A percentile compares a stretch with the other conserved stretches of the same genome.
Conservation (phyloP, 75 land plant genomes). For the Cupressus sempervirens region DNA sequence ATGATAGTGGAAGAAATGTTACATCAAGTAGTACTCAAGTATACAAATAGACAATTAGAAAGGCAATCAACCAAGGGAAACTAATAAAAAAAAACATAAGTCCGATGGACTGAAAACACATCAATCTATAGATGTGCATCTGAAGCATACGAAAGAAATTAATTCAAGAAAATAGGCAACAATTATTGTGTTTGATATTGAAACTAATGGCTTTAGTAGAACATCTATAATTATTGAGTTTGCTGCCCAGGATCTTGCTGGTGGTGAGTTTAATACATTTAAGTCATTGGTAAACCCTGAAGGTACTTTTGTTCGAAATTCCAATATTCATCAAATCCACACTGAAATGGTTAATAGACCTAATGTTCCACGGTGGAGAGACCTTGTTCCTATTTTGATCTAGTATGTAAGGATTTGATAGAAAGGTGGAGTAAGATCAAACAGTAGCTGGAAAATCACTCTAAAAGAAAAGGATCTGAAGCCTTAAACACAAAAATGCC, state of each 20-base stretch:
- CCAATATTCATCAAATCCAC: too few relatives aligned
- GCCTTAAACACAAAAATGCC: too few relatives aligned
- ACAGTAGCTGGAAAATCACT: too few relatives aligned
- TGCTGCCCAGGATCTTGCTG: slow-evolving; percentile 71
- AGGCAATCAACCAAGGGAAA: not conserved
- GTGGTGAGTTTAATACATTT: slow-evolving; percentile 77
- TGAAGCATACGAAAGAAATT: slow-evolving; percentile 12
- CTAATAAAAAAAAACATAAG: not conserved
- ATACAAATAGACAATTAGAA: not conserved
- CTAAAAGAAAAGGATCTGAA: too few relatives aligned
- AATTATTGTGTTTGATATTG: slow-evolving; percentile 72
- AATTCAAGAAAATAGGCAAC: slow-evolving; percentile 42
- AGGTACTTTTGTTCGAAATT: too few relatives aligned
- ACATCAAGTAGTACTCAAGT: slow-evolving; percentile 2
- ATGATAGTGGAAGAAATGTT: not conserved
- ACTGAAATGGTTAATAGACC: too few relatives aligned
- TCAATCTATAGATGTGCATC: slow-evolving; percentile 19
- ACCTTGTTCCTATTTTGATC: too few relatives aligned
- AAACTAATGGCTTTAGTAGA: slow-evolving; percentile 75
- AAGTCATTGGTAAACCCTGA: too few relatives aligned
- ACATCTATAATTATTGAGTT: slow-evolving; percentile 72
- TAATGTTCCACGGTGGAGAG: too few relatives aligned
- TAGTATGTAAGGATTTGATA: too few relatives aligned
- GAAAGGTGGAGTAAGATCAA: too few relatives aligned
- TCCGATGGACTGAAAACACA: not conserved